phyloP scores from a whole-genome alignment of 352 stramenopile species.

The Phytopythium aichiense region DNA sequence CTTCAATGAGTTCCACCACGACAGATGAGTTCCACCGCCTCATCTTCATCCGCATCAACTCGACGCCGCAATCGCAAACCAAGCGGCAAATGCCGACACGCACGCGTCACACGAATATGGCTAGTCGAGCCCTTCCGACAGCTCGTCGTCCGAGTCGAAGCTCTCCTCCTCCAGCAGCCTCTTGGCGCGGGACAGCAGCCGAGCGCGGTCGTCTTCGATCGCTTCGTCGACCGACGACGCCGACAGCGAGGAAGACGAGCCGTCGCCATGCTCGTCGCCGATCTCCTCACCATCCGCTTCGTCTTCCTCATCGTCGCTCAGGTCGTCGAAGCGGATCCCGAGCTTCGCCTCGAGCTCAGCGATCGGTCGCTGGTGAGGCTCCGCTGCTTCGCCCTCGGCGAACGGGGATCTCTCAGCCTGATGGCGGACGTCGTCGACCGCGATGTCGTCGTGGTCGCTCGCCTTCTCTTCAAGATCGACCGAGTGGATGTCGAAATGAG shows the following conservation, averaged over 20 bases:
- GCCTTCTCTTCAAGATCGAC: constrained; percentile 2
- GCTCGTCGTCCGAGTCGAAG: constrained; percentile 33
- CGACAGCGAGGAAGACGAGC: constrained; percentile 3
- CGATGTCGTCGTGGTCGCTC: neutral
- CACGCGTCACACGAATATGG: constrained; percentile 6
- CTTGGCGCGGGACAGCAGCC: constrained; percentile 46
- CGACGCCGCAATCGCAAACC: neutral
- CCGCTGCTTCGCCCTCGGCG: constrained; percentile 8
- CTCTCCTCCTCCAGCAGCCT: constrained; percentile 41
- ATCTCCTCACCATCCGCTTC: constrained; percentile 17
- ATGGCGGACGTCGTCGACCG: constrained; percentile 15
- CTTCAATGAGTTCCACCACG: neutral
- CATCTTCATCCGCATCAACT: neutral
- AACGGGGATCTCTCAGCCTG: constrained; percentile 16
- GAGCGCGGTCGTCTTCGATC: constrained; percentile 48
- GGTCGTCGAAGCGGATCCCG: constrained; percentile 57
- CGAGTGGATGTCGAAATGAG: constrained; percentile 4
- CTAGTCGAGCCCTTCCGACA: constrained; percentile 6
- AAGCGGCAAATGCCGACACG: constrained; percentile 5
- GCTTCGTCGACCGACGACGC: constrained; percentile 17
- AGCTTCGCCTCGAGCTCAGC: constrained; percentile 68
- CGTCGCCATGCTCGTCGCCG: constrained; percentile 23
- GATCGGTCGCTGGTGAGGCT: constrained; percentile 57
- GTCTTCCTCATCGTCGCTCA: constrained; percentile 42
- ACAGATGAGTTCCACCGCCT: too few species aligned